Base-by-base conservation (phyloP, 2,329 filamentous ascomycete species). In the Macroventuria anomochaeta region DNA sequence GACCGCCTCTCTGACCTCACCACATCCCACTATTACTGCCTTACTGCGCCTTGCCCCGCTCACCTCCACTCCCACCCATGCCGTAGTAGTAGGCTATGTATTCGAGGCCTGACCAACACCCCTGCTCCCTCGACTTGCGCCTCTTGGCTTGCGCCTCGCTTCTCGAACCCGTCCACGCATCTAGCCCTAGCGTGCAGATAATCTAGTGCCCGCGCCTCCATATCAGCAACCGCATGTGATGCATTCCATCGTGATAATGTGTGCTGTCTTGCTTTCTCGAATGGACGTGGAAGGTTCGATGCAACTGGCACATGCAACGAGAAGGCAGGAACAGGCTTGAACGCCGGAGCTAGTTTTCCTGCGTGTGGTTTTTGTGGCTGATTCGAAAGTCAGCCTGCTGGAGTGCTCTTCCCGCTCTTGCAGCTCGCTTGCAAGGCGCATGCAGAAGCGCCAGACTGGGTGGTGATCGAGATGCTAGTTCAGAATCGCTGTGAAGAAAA, bases 221-320 rank as follows among this genome's bases (percentile, higher is more conserved):
- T 49, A 54, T 54, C 44, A 34, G 46, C 29, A 20, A 46, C 7
- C 21, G 51, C 51, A 54, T 40, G 34, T 54, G 39, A 44, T 36
- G 39, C 40, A 26, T 38, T 33, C 17, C 28, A 43, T 33, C 17
- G 28, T 26, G 49, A 53, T 53, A 40, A 51, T 32, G 28, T 29
- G 11, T 13, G 31, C 6, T 15, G 18, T 26, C 13, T 21, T 23
- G 37, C 18, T 25, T 43, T 47, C 37, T 36, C 25, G 47, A 51
- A 51, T 17, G 11, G 18, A 3, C 8, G 26, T 34, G 39, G 40
- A 40, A 38, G 18, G 20, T 53, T 53, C 43, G 15, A 5, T 53
- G 44, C 43, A 53, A 15, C n/a, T n/a, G n/a, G n/a, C n/a, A 8
- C 23, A 25, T 25, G 21, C 20, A 13, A n/a, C n/a, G n/a, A n/a